Evolutionary conservation across 1,284 basidiomycete genomes (phyloP).

Genomic region (Leccinum pachyderme): DNA sequence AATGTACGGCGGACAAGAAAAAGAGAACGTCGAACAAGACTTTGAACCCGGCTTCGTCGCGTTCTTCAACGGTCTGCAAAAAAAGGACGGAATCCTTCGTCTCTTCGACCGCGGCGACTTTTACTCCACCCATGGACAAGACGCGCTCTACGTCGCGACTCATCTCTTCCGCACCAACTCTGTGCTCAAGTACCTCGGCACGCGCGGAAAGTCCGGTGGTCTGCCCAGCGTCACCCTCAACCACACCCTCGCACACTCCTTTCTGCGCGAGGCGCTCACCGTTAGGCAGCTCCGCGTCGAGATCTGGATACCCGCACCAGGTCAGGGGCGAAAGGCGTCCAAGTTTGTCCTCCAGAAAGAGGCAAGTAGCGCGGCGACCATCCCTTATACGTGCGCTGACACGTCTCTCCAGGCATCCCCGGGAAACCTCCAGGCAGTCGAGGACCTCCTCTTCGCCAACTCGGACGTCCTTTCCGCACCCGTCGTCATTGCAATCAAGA

Average conservation of each 20-base stretch:
- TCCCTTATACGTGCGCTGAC: slow-evolving; percentile 6
- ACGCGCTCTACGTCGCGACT: slow-evolving; percentile 86
- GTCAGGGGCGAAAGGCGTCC: slow-evolving; percentile 68
- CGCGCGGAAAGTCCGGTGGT: slow-evolving; percentile 52
- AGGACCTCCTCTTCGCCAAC: slow-evolving; percentile 88
- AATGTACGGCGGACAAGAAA: slow-evolving; percentile 72
- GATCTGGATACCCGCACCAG: slow-evolving; percentile 80
- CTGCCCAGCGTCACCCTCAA: slow-evolving; percentile 82
- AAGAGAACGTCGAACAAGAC: slow-evolving; percentile 36
- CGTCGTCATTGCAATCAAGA: slow-evolving; percentile 87
- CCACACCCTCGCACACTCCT: slow-evolving; percentile 78
- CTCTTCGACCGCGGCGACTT: slow-evolving; percentile 86
- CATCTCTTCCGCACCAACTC: slow-evolving; percentile 85
- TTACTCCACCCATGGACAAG: slow-evolving; percentile 86
- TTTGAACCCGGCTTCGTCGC: slow-evolving; percentile 73
- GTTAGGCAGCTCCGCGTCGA: slow-evolving; percentile 91
- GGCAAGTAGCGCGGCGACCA: slow-evolving; percentile 40
- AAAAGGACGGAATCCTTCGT: slow-evolving; percentile 72
- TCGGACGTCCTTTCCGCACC: slow-evolving; percentile 85
- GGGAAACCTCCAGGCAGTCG: slow-evolving; percentile 91
- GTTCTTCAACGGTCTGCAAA: slow-evolving; percentile 68
- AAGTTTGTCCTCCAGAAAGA: slow-evolving; percentile 81
- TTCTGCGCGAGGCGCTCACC: slow-evolving; percentile 90
- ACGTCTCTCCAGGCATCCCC: slow-evolving; percentile 72
- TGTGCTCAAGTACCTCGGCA: slow-evolving; percentile 81